Conservation (phyloP, 2,329 filamentous ascomycete species). For the Escovopsis sp. region DNA sequence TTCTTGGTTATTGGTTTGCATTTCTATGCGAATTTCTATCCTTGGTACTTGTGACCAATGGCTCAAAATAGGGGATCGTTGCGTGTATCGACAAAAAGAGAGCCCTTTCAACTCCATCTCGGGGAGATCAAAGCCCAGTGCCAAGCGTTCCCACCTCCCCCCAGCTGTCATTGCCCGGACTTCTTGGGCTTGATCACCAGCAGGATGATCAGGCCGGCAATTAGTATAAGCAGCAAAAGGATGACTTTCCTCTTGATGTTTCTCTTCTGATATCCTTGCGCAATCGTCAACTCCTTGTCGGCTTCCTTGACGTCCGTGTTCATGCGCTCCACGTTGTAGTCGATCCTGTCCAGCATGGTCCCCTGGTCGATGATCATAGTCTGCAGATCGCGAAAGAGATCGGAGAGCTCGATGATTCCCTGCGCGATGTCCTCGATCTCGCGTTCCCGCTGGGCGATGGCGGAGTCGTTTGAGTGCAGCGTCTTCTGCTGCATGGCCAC, state of each 20-base stretch:
- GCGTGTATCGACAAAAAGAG: no score
- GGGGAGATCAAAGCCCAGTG: no score
- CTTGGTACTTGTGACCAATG: no score
- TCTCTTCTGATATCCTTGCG: conserved; percentile 76
- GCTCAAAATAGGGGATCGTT: no score
- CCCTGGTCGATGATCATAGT: conserved; percentile 90
- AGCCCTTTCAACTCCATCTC: no score
- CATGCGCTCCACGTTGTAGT: conserved; percentile 97
- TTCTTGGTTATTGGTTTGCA: no score
- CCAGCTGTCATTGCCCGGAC: conserved; percentile 10
- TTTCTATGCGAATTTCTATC: no score
- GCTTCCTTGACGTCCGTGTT: conserved; percentile 83
- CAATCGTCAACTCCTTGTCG: conserved; percentile 79
- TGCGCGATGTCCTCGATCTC: conserved; percentile 98
- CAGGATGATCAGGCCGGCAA: conserved; percentile 76
- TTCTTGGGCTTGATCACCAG: conserved; percentile 65
- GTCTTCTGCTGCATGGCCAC: conserved; percentile 56
- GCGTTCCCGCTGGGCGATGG: conserved; percentile 80
- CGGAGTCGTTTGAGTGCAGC: conserved; percentile 62
- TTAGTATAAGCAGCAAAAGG: conserved; percentile 68
- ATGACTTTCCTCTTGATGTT: conserved; percentile 89
- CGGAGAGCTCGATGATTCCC: conserved; percentile 91
- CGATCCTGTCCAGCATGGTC: conserved; percentile 83
- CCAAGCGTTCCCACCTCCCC: no score
- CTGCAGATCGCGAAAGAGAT: conserved; percentile 93